These are phyloP conservation scores for Iris macrosiphon DNA, from an alignment of 106 monocot genomes.

Conservation along the genomic window DNA sequence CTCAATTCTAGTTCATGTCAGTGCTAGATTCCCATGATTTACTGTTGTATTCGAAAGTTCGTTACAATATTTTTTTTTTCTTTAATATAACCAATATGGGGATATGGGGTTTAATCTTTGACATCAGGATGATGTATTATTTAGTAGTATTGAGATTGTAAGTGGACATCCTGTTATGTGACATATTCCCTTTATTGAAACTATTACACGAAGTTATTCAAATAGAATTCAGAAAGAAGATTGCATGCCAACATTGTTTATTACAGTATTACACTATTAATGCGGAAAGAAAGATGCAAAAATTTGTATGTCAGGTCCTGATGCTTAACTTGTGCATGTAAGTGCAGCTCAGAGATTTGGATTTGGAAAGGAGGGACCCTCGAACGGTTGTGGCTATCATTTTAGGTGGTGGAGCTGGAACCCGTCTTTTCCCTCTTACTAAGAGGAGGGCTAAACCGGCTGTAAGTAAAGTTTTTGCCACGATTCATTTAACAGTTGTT, in stretches of 20 bases:
- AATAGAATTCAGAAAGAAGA: background rate
- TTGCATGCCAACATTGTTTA: background rate
- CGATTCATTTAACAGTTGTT: background rate
- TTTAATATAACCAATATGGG: too few species aligned
- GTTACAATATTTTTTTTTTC: too few species aligned
- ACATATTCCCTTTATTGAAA: background rate
- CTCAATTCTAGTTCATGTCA: too few species aligned
- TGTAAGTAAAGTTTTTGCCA: slow-evolving; percentile 35
- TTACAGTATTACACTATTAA: too few species aligned
- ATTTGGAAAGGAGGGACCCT: slow-evolving; percentile 52
- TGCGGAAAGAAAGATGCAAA: too few species aligned
- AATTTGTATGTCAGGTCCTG: background rate
- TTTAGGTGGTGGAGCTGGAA: slow-evolving; percentile 85
- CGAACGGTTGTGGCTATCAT: slow-evolving; percentile 74
- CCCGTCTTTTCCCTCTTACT: slow-evolving; percentile 86
- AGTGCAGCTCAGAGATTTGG: slow-evolving; percentile 51
- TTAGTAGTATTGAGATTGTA: too few species aligned
- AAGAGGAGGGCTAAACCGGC: slow-evolving; percentile 85
- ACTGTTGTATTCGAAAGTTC: too few species aligned
- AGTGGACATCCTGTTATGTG: too few species aligned
- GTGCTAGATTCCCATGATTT: too few species aligned
- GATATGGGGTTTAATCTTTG: too few species aligned
- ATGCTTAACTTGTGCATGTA: background rate
- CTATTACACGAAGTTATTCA: background rate
- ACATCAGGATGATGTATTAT: too few species aligned